These are phyloP conservation scores for Akanthomyces lecanii DNA, from an alignment of 2,329 filamentous ascomycete genomes.

Conservation along the genomic window DNA sequence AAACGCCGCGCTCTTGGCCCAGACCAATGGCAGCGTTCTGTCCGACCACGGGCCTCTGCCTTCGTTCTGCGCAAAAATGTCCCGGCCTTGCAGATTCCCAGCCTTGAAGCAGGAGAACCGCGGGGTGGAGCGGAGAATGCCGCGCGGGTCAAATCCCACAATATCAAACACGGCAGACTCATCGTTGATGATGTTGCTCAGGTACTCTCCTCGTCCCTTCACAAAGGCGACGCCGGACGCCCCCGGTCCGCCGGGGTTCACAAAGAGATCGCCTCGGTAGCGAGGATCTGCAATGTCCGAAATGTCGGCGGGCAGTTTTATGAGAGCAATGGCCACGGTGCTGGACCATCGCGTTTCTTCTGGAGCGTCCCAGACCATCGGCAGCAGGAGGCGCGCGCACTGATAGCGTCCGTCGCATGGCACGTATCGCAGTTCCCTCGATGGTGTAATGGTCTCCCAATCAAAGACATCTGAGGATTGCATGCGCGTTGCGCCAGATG, in stretches of 20 bases:
- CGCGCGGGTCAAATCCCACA: conserved; percentile 42
- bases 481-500: no score
- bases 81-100: neutral
- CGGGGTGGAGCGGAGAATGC: conserved; percentile 35
- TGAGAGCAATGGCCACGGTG: conserved; percentile 37
- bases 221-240: conserved; percentile 34
- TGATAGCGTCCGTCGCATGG: conserved; percentile 35
- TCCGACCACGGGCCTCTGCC: neutral
- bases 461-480: conserved; percentile 25
- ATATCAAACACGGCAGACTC: conserved; percentile 26
- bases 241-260: conserved; percentile 44
- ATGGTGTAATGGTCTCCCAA: conserved; percentile 34
- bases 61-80: neutral
- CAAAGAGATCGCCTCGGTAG: conserved; percentile 40
- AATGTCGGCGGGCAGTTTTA: conserved; percentile 38
- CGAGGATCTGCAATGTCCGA: conserved; percentile 29
- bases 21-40: neutral
- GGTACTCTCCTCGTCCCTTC: conserved; percentile 22
- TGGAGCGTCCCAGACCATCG: conserved; percentile 36
- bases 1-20: neutral
- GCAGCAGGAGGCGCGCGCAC: conserved; percentile 41
- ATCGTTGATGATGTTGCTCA: conserved; percentile 24
- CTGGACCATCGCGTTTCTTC: conserved; percentile 26
- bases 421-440: conserved; percentile 33
- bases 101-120: neutral